These are phyloP conservation scores for Medicago ruthenica DNA, from an alignment of 306 rosid species.

Conservation along the genomic window DNA sequence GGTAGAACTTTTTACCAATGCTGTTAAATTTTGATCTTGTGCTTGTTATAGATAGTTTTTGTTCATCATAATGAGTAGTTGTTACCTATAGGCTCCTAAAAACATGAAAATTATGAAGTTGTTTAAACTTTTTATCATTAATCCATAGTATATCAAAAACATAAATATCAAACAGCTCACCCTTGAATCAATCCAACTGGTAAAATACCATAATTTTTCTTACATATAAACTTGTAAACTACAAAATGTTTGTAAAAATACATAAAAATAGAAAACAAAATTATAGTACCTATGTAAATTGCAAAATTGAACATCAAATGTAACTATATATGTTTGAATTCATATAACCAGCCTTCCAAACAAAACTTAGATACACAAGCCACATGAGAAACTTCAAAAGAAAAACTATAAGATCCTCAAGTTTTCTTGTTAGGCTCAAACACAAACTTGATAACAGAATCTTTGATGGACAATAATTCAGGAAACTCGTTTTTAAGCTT, in stretches of 20 bases:
- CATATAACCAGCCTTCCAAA: constrained; percentile 5
- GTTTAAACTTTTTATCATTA: too few species aligned
- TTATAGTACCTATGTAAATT: constrained; percentile 11
- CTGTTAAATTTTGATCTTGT: too few species aligned
- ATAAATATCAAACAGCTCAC: neutral
- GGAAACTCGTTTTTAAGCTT: constrained; percentile 73
- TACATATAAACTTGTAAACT: constrained; percentile 16
- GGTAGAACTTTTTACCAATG: too few species aligned
- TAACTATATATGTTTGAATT: constrained; percentile 11
- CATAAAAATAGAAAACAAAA: neutral
- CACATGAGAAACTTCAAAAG: constrained; percentile 24
- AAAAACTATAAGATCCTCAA: constrained; percentile 34
- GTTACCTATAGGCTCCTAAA: too few species aligned
- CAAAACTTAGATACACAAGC: constrained; percentile 30
- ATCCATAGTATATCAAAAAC: neutral
- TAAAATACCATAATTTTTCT: neutral
- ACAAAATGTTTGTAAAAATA: constrained; percentile 10
- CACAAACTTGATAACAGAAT: constrained; percentile 66
- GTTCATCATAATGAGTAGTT: too few species aligned
- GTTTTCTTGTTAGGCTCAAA: constrained; percentile 71
- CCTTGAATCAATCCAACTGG: constrained; percentile 14
- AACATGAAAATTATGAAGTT: too few species aligned
- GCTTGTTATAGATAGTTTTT: too few species aligned
- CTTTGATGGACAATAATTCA: constrained; percentile 58
- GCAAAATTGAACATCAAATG: constrained; percentile 14